phyloP scores from a whole-genome alignment of 192 early-diverging fungal species.

The Funneliformis mosseae region DNA sequence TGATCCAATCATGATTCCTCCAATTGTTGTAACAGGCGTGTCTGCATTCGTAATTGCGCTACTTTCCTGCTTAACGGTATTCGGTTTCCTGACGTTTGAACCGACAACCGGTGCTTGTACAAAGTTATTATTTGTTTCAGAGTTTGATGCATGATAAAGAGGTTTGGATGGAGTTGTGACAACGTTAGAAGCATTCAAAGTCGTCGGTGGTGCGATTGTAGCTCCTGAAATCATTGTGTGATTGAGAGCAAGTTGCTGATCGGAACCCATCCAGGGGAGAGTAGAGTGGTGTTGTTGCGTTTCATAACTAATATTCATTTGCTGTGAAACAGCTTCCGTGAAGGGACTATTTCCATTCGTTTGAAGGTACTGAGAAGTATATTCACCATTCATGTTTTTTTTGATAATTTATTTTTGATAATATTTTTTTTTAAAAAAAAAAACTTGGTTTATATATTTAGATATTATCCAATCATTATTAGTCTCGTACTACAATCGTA shows the following conservation, averaged over 20 bases:
- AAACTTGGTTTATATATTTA: no score
- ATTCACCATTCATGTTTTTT: not conserved
- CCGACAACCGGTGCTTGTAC: not conserved
- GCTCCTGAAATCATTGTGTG: not conserved
- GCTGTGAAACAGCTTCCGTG: not conserved
- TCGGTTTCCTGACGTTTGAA: not conserved
- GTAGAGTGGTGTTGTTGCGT: not conserved
- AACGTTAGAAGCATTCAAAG: not conserved
- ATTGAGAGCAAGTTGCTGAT: not conserved
- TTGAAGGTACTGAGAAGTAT: not conserved
- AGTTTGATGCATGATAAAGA: not conserved
- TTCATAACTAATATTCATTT: constrained; percentile 1
- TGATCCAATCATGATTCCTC: not conserved
- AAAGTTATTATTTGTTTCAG: constrained; percentile 3
- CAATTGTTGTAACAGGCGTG: not conserved
- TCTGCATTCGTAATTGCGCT: not conserved
- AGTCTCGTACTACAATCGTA: no score
- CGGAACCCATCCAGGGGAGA: not conserved
- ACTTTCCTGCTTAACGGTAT: not conserved
- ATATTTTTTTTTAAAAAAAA: no score
- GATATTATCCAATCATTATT: no score
- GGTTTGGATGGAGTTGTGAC: not conserved
- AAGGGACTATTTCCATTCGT: not conserved
- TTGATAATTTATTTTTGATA: not conserved
- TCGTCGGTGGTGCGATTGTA: not conserved